Base-by-base conservation (phyloP, 1,284 basidiomycete species). In the Thecaphora thlaspeos region DNA sequence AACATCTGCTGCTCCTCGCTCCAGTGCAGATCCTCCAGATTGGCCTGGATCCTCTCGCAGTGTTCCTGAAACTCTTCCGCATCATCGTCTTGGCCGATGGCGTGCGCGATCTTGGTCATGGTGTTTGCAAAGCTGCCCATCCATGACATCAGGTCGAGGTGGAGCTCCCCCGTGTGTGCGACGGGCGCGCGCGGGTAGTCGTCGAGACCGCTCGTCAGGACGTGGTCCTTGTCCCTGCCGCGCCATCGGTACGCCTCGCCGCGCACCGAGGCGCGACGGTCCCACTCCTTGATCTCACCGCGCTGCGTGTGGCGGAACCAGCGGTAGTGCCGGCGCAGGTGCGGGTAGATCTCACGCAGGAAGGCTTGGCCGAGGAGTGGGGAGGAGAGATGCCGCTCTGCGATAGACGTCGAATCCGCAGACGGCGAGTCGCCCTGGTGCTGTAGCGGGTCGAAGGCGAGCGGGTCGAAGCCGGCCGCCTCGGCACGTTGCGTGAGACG, bases 231-330 rank as follows among this genome's bases (percentile, higher is more conserved):
- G 9, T 89, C 88, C 34, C 92, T 83, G n/a, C 92, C 92, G 34
- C 93, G 85, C 93, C 92, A 96, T 43, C 92, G 84, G 79, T 93
- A 96, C 0, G 85, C 92, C 79, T 96, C 92, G 2, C 85, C 86
- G 48, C 88, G 83, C n/a, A 88, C 90, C 9, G 88, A 84, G 1
- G 90, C 88, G 55, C 83, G 83, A 32, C 91, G 84, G 5, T 84
- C 85, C 79, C 91, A 96, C 74, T 91, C 89, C 72, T 89, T 89
- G 71, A 96, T 89, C 77, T 93, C 90, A 12, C 73, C 73, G 10
- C 88, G 85, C 78, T 96, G 92, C 2, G 92, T 94, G 46, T 87
- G 85, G 24, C 91, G 84, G 84, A 95, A 95, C 92, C 92, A 96
- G 53, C 90, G 86, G 75, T 95, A 96, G 78, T 96, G 93, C 18